Evolutionary conservation across 257 asterid genomes (phyloP).

Genomic region (Penstemon newberryi): DNA sequence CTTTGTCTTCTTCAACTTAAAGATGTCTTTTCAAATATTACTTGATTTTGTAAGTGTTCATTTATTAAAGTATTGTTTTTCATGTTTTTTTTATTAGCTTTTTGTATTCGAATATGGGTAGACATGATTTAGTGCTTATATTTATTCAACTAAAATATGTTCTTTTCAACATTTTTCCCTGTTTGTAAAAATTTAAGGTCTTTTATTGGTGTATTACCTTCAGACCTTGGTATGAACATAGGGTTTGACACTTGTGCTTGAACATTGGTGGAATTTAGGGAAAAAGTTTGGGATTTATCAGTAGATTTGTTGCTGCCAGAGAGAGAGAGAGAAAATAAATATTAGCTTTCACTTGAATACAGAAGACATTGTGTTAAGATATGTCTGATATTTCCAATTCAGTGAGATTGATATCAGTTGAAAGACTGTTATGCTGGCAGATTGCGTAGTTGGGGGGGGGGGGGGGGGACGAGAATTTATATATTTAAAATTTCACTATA

Average conservation of each 20-base stretch:
- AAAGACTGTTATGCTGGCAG: too few species aligned
- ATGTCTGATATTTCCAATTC: not conserved
- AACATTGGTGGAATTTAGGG: not conserved
- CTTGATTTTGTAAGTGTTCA: too few species aligned
- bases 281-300: not conserved
- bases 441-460: not conserved
- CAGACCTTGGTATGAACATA: not conserved
- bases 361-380: slow-evolving; percentile 13
- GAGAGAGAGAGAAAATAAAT: not conserved
- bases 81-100: not conserved
- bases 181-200: not conserved
- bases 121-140: not conserved
- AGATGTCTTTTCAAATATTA: too few species aligned
- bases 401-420: not conserved
- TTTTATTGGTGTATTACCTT: not conserved
- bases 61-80: not conserved
- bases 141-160: not conserved
- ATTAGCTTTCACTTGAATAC: not conserved
- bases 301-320: not conserved
- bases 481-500: too few species aligned
- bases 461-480: too few species aligned
- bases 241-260: slow-evolving; percentile 7
- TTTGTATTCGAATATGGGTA: not conserved
- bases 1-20: too few species aligned
- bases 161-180: not conserved